Evolutionary conservation across 768 basidiomycete species (phyloP).

Genomic region (Mycena venus): DNA sequence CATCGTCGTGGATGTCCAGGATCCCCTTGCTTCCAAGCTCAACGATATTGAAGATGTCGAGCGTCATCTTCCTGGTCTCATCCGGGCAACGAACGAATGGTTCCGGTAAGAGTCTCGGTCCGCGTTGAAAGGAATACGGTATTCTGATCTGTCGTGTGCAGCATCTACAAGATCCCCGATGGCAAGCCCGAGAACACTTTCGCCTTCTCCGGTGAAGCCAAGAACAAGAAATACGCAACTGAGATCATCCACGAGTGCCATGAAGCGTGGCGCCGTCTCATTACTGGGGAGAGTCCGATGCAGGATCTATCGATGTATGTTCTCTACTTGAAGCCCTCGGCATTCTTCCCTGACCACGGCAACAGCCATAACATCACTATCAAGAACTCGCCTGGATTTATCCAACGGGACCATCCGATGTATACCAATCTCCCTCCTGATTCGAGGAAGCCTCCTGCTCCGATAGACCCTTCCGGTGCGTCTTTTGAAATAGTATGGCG

Average conservation of each 20-base stretch:
- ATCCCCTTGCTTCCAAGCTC: conserved; percentile 95
- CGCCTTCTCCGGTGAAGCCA: conserved; percentile 99
- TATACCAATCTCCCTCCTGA: conserved; percentile 81
- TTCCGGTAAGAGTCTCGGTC: conserved; percentile 67
- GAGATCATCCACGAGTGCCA: conserved; percentile 99
- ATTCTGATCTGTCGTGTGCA: conserved; percentile 43
- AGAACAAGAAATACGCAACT: conserved; percentile 99
- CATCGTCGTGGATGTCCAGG: conserved; percentile 95
- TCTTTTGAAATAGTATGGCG: conserved; percentile 19
- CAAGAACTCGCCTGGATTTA: conserved; percentile 79
- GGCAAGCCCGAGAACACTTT: conserved; percentile 98
- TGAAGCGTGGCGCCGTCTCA: conserved; percentile 97
- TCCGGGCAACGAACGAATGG: conserved; percentile 99
- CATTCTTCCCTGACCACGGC: conserved; percentile 10
- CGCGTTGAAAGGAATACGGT: not conserved
- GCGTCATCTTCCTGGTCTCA: conserved; percentile 95
- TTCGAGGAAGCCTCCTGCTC: conserved; percentile 87
- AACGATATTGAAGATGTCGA: conserved; percentile 99
- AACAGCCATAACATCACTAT: conserved; percentile 85
- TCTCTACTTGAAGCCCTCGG: not conserved
- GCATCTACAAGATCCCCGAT: conserved; percentile 97
- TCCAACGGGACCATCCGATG: conserved; percentile 69
- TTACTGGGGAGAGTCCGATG: conserved; percentile 82
- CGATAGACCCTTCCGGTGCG: conserved; percentile 92
- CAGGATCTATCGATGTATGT: conserved; percentile 91